These are phyloP conservation scores for Paramecium primaurelia DNA, from an alignment of 73 alveolate genomes.

Conservation along the genomic window DNA sequence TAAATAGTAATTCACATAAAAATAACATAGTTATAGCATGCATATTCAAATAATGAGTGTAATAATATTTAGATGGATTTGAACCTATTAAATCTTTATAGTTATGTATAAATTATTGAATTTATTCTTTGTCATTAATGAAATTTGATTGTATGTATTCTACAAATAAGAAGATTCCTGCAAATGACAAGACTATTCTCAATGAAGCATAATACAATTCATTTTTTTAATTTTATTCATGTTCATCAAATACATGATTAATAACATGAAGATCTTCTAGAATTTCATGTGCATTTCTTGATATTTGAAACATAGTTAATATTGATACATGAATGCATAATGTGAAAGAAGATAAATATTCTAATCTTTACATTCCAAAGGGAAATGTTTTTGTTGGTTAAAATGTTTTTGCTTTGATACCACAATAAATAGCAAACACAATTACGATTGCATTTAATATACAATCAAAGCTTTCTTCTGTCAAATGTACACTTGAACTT, in stretches of 20 bases:
- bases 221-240: neutral
- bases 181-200: neutral
- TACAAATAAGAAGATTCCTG: neutral
- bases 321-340: neutral
- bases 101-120: neutral
- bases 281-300: conserved; percentile 39
- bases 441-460: neutral
- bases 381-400: neutral
- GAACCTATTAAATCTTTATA: neutral
- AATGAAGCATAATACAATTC: neutral
- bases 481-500: neutral
- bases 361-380: conserved; percentile 2
- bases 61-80: neutral
- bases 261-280: neutral
- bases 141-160: conserved; percentile 14
- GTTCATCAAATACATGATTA: neutral
- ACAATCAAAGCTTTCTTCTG: conserved; percentile 40
- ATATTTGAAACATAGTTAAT: neutral
- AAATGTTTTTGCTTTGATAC: neutral
- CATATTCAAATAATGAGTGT: conserved; percentile 3
- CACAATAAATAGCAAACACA: neutral
- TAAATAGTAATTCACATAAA: neutral
- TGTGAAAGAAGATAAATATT: conserved; percentile 26
- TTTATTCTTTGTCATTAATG: neutral
- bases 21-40: neutral